Percentiles rank a stretch among this genome's conserved stretches.
Evolutionary conservation across 305 asterid genomes (phyloP).

Genomic region (Fraxinus greggii): DNA sequence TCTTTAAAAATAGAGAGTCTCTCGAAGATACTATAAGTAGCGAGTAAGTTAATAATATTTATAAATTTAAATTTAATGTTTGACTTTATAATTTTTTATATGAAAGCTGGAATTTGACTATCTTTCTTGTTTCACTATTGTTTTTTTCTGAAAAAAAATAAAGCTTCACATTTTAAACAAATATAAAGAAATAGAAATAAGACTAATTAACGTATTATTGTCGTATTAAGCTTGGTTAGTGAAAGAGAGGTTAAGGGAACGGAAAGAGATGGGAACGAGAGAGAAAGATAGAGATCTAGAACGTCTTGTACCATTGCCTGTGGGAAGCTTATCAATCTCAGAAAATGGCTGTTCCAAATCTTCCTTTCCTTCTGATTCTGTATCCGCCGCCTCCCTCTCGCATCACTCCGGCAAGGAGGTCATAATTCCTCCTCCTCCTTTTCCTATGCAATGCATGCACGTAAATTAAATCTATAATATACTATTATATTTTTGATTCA

Average conservation of each 20-base stretch:
- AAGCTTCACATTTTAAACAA: neutral
- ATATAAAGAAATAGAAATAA: neutral
- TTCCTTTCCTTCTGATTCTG: slow-evolving; percentile 31
- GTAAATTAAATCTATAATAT: neutral
- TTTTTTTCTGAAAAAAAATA: neutral
- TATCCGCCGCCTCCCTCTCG: slow-evolving; percentile 20
- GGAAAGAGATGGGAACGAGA: slow-evolving; percentile 30
- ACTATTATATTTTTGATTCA: neutral
- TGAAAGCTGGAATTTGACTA: neutral
- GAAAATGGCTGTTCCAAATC: slow-evolving; percentile 30
- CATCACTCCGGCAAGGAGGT: slow-evolving; percentile 42
- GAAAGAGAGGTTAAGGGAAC: neutral
- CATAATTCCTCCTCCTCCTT: neutral
- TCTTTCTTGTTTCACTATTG: neutral
- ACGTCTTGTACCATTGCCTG: slow-evolving; percentile 36
- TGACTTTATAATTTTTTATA: neutral
- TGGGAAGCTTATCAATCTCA: slow-evolving; percentile 23
- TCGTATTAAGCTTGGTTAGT: neutral
- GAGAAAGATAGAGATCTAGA: slow-evolving; percentile 47
- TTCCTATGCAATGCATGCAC: neutral
- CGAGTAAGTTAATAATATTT: no score
- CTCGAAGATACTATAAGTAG: no score
- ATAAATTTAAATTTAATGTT: no score
- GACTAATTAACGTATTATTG: neutral
- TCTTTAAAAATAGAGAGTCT: no score